phyloP scores from a whole-genome alignment of 73 alveolate genomes.

The Paramecium biaurelia region DNA sequence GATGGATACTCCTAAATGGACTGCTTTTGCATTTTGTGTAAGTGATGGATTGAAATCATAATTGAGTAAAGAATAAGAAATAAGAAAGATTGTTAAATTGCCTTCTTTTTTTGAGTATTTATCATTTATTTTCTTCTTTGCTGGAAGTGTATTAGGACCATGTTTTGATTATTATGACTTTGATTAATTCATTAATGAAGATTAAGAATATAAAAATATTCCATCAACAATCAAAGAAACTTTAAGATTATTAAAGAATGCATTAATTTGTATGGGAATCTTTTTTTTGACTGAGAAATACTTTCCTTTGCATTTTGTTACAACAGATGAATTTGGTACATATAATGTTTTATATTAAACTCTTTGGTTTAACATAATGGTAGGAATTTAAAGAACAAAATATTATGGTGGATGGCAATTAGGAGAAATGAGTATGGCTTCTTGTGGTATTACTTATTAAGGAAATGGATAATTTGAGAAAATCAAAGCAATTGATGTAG shows the following conservation, averaged over 20 bases:
- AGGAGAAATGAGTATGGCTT: conserved; percentile 56
- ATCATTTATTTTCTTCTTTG: conserved; percentile 42
- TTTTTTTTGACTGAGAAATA: neutral
- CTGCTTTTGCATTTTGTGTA: conserved; percentile 59
- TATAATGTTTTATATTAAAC: conserved; percentile 51
- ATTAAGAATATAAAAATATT: conserved; percentile 69
- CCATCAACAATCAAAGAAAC: conserved; percentile 73
- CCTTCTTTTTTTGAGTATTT: conserved; percentile 58
- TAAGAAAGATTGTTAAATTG: neutral
- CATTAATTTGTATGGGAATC: conserved; percentile 61
- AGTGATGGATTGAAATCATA: conserved; percentile 53
- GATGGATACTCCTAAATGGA: conserved; percentile 63
- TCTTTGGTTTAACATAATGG: conserved; percentile 75
- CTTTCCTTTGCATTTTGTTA: conserved; percentile 66
- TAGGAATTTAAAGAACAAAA: conserved; percentile 62
- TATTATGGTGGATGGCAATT: conserved; percentile 68
- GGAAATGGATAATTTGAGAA: conserved; percentile 69
- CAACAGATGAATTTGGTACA: conserved; percentile 77
- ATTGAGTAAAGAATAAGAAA: conserved; percentile 26
- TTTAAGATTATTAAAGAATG: conserved; percentile 63
- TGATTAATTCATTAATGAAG: conserved; percentile 71
- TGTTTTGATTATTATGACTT: conserved; percentile 87
- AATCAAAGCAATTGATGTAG: conserved; percentile 40
- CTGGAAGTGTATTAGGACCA: neutral
- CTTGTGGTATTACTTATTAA: conserved; percentile 74